Conservation (phyloP, 805 yeast genomes). For the Candida sakaeoensis region DNA sequence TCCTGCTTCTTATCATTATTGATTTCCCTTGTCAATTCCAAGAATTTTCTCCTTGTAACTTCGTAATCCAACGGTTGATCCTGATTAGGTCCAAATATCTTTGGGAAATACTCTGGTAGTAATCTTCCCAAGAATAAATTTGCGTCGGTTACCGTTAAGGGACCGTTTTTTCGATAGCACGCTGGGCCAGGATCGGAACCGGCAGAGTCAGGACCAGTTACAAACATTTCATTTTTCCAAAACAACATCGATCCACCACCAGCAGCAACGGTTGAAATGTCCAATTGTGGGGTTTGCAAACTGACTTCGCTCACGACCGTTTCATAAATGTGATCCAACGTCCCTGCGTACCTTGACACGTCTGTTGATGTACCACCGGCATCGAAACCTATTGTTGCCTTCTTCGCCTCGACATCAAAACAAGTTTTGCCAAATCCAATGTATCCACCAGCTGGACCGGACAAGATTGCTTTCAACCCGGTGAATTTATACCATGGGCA, state of each 20-base stretch:
- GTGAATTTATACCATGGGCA: slow-evolving; percentile 81
- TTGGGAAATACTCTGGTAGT: slow-evolving; percentile 35
- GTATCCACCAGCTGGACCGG: slow-evolving; percentile 98
- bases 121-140: slow-evolving; percentile 33
- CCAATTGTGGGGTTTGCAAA: slow-evolving; percentile 44
- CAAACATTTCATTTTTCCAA: slow-evolving; percentile 37
- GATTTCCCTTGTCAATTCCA: slow-evolving; percentile 42
- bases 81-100: slow-evolving; percentile 36
- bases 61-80: slow-evolving; percentile 31
- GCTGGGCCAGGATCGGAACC: slow-evolving; percentile 41
- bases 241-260: slow-evolving; percentile 42
- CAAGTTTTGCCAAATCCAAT: slow-evolving; percentile 90
- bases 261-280: slow-evolving; percentile 44
- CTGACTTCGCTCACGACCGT: slow-evolving; percentile 44
- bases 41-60: slow-evolving; percentile 49
- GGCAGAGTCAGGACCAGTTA: slow-evolving; percentile 40
- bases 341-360: slow-evolving; percentile 40
- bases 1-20: slow-evolving; percentile 30
- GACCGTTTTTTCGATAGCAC: slow-evolving; percentile 39
- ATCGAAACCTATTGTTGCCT: slow-evolving; percentile 38
- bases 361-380: slow-evolving; percentile 48
- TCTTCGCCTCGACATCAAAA: slow-evolving; percentile 33
- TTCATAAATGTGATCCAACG: slow-evolving; percentile 39
- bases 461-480: slow-evolving; percentile 81
- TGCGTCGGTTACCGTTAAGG: slow-evolving; percentile 39